Evolutionary conservation across 257 asterid genomes (phyloP), one percentile per base, ranked within the genome.

Genomic region (Solanum ossicruentum): DNA sequence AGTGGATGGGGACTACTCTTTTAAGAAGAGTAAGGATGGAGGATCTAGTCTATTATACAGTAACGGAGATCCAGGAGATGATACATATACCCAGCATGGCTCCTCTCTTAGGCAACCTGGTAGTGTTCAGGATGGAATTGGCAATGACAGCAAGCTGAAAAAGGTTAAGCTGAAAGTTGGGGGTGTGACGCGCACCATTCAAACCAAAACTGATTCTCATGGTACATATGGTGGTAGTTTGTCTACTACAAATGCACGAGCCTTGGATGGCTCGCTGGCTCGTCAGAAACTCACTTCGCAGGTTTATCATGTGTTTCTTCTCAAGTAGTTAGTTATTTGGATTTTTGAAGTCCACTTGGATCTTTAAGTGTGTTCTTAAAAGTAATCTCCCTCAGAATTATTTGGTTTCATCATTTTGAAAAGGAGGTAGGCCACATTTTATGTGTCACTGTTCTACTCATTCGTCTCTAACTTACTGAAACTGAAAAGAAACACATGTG

Each of bases 81-180:
- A 12, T 58, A 39, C 72, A 26, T 75, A 87, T 81, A 21, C 67
- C 61, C 75, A 87, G 60, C 85, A 10, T 77, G 20, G 70, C 5
- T 84, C 61, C 28, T 43, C 85, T 79, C 2, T 77, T 51, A 82
- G 86, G 80, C 54, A 69, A 47, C 55, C 67, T 39, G 88, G 66
- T 52, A 57, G 49, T 32, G 32, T 45, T 86, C 87, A 61, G 52
- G 92, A 90, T 85, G 88, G 92, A 77, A 78, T 87, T 58, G 97
- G 91, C 72, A 92, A 84, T 83, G 98, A 95, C 83, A 93, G 78
- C 85, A 97, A 88, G 86, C 87, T 86, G n/a, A 93, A 92, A 86
- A 95, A 90, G 66, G 93, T 94, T 87, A 95, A 91, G 89, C 88
- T 97, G 89, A 97, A 93, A 91, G 97, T 97, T 86, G 98, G 98